Percentiles rank a stretch among this genome's conserved stretches.
Conservation (phyloP, 2,329 filamentous ascomycete genomes). For the Plectosphaerella sp. region DNA sequence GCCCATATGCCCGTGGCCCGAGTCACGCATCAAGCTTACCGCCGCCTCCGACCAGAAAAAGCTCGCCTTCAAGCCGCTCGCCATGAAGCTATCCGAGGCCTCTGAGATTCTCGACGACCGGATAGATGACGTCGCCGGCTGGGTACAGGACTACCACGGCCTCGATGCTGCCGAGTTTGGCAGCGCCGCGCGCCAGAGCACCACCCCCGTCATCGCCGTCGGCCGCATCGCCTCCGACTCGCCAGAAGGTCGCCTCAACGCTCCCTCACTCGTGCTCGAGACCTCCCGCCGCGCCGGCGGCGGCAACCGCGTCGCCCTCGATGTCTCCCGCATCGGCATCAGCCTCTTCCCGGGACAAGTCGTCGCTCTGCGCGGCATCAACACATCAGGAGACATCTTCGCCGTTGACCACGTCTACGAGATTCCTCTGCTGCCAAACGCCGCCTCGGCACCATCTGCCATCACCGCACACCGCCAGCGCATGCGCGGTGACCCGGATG, state of each 20-base stretch:
- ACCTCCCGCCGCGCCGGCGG: slow-evolving; percentile 80
- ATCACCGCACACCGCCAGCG: slow-evolving; percentile 67
- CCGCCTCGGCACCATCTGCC: slow-evolving; percentile 63
- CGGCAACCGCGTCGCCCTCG: slow-evolving; percentile 75
- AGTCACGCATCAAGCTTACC: slow-evolving; percentile 77
- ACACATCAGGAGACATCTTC: slow-evolving; percentile 81
- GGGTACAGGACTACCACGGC: slow-evolving; percentile 69
- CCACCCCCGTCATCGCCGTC: slow-evolving; percentile 81
- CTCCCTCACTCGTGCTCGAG: slow-evolving; percentile 81
- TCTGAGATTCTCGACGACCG: slow-evolving; percentile 92
- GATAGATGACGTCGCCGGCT: slow-evolving; percentile 81
- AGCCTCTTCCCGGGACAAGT: slow-evolving; percentile 95
- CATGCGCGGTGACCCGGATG: slow-evolving; percentile 60
- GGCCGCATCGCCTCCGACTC: slow-evolving; percentile 89
- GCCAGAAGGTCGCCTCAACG: slow-evolving; percentile 79
- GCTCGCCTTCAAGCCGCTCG: slow-evolving; percentile 84
- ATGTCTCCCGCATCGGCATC: slow-evolving; percentile 63
- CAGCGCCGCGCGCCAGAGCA: slow-evolving; percentile 80
- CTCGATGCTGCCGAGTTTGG: slow-evolving; percentile 80
- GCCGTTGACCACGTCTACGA: slow-evolving; percentile 72
- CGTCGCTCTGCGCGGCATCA: slow-evolving; percentile 80
- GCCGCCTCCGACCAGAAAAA: slow-evolving; percentile 88
- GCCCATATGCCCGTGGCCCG: slow-evolving; percentile 66
- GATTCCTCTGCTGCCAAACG: slow-evolving; percentile 68
- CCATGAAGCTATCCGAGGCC: slow-evolving; percentile 89